Percentiles rank a stretch among this genome's conserved stretches.
Conservation (phyloP, 352 stramenopile species). For the Globisporangium acanthophoron region DNA sequence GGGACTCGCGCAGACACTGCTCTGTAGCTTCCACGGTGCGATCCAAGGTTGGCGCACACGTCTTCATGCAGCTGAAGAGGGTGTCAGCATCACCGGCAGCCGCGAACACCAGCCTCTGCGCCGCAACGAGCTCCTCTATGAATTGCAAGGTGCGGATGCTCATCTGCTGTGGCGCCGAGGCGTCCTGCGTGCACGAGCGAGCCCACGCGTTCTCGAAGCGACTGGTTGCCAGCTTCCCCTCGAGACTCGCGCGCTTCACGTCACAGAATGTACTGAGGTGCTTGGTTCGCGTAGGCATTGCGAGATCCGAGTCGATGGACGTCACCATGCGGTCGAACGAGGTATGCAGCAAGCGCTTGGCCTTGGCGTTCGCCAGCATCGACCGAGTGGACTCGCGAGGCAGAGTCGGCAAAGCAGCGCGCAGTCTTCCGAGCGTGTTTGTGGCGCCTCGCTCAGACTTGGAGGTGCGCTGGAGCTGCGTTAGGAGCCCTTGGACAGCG, state of each 20-base stretch:
- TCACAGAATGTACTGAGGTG: slow-evolving; percentile 21
- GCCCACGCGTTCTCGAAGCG: slow-evolving; percentile 5
- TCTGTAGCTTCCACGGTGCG: slow-evolving; percentile 1
- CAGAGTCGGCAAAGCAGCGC: neutral
- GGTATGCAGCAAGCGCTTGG: slow-evolving; percentile 13
- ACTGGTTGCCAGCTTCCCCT: slow-evolving; percentile 20
- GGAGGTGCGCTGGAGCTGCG: neutral
- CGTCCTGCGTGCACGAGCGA: neutral
- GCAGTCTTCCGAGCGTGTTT: neutral
- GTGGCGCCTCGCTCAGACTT: neutral
- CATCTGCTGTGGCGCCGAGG: slow-evolving; percentile 1
- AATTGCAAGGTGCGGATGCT: slow-evolving; percentile 9
- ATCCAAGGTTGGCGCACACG: neutral
- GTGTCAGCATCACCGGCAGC: neutral
- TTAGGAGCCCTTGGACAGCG: neutral
- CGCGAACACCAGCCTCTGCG: slow-evolving; percentile 5
- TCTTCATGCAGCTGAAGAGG: slow-evolving; percentile 8
- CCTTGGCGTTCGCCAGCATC: slow-evolving; percentile 18
- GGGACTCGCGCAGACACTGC: slow-evolving; percentile 4
- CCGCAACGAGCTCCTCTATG: slow-evolving; percentile 3
- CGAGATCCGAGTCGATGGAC: neutral
- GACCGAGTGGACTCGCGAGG: neutral
- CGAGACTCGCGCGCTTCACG: slow-evolving; percentile 20
- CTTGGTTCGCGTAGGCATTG: neutral
- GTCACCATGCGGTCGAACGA: slow-evolving; percentile 2